phyloP scores from a whole-genome alignment of 257 asterid species.

The Solanum corneliomulleri region DNA sequence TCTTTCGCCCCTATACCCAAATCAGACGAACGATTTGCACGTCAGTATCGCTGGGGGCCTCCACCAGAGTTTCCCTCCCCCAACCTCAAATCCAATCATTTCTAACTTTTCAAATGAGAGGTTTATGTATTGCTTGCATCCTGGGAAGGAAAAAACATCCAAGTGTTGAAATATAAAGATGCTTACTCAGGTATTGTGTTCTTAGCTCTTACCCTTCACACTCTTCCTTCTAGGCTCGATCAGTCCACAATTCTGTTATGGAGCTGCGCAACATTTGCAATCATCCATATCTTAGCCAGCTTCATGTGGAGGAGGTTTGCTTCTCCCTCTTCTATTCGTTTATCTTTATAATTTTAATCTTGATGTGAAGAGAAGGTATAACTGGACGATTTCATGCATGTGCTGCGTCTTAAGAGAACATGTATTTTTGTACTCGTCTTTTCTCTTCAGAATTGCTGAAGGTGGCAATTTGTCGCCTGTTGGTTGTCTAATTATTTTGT shows the following conservation, averaged over 20 bases:
- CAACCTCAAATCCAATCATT: no score
- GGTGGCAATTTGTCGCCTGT: not conserved
- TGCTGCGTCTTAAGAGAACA: not conserved
- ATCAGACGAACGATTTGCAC: no score
- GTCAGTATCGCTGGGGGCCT: no score
- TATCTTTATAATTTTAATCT: not conserved
- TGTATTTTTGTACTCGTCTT: not conserved
- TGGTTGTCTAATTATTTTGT: not conserved
- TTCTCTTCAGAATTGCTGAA: not conserved
- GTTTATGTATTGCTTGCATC: no score
- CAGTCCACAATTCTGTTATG: slow-evolving; percentile 98
- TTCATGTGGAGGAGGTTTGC: slow-evolving; percentile 92
- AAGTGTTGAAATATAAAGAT: no score
- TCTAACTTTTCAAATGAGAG: no score
- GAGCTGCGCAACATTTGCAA: slow-evolving; percentile 97
- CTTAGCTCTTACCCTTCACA: not conserved
- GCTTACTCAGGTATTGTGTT: not conserved
- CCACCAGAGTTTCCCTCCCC: no score
- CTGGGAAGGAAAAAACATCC: no score
- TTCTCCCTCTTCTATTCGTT: not conserved
- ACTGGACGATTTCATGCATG: not conserved
- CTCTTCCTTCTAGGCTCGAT: slow-evolving; percentile 50
- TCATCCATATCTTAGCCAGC: slow-evolving; percentile 98
- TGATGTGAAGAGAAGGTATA: not conserved
- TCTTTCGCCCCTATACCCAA: no score